Base-by-base conservation (phyloP, 2,329 filamentous ascomycete genomes). In the Sclerotinia nivalis region DNA sequence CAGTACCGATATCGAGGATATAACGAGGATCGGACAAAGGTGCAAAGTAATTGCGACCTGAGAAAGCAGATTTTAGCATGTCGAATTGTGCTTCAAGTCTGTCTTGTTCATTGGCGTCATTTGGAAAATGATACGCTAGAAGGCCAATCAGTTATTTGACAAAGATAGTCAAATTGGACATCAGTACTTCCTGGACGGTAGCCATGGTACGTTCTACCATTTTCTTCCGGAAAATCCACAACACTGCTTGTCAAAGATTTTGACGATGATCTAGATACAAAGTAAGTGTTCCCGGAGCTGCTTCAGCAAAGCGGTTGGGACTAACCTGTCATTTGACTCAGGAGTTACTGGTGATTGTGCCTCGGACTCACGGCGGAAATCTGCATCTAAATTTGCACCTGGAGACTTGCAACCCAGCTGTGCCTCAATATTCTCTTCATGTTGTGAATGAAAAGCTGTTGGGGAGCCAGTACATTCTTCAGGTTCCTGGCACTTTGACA, bases 71-170 rank as follows among this genome's bases (percentile, higher is more conserved):
- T 59, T 82, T 83, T 71, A 84, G 78, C 72, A 86, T 80, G 64
- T 84, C 80, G 73, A 84, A 82, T 73, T 85, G 83, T 73, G 82
- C 76, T 66, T 86, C 83, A 49, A 85, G 78, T 22, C 84, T 81
- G 70, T 84, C 83, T n/a, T 81, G 75, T 74, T 86, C 84, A 71
- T 79, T 78, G 68, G 83, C 79, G 74, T 85, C 84, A 73, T 85
- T 85, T n/a, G 84, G 83, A 70, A 76, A 77, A 49, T 70, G 71
- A 60, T 77, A 78, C 49, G 73, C 75, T 76, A 55, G 40, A 43
- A 50, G 18, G n/a, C 22, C 67, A 9, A 68, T 67, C 15, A 67
- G 65, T 20, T 15, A 40, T 13, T 13, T 60, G 28, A 10, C 1
- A 5, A 58, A 25, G 4, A 49, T 7, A 25, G 18, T 10, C 2